phyloP scores from a whole-genome alignment of 768 basidiomycete genomes.

The Pluteus cervinus region DNA sequence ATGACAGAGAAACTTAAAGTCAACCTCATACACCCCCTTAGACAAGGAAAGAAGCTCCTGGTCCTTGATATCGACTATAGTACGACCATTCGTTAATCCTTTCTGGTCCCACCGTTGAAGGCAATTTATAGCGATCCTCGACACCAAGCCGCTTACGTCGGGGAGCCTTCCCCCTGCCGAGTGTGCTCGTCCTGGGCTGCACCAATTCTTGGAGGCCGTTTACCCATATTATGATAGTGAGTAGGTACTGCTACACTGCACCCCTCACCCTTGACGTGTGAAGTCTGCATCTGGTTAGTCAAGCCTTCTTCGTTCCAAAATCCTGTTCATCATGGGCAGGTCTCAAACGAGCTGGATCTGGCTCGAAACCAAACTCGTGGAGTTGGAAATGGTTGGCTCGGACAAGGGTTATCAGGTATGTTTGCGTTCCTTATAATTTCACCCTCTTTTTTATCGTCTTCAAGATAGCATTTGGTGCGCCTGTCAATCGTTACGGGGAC shows the following conservation, averaged over 20 bases:
- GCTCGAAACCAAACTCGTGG: constrained; percentile 83
- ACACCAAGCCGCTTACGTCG: constrained; percentile 80
- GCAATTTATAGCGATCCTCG: constrained; percentile 57
- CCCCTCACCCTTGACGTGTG: too few species aligned
- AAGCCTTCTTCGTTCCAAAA: background rate
- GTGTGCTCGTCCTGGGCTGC: constrained; percentile 78
- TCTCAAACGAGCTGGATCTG: constrained; percentile 86
- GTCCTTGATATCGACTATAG: constrained; percentile 91
- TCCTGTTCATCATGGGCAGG: constrained; percentile 30
- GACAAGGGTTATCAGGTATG: constrained; percentile 63
- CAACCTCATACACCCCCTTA: constrained; percentile 70
- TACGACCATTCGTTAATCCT: constrained; percentile 22
- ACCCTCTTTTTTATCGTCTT: constrained; percentile 1
- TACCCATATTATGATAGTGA: constrained; percentile 79
- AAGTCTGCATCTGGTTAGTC: constrained; percentile 77
- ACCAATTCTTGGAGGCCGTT: constrained; percentile 75
- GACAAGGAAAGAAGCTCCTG: constrained; percentile 72
- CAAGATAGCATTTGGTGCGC: constrained; percentile 61
- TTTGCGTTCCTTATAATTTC: background rate
- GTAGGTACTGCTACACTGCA: constrained; percentile 9
- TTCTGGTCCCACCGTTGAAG: constrained; percentile 4
- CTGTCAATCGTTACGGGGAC: background rate
- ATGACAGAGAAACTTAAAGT: constrained; percentile 56
- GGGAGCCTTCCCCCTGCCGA: constrained; percentile 74
- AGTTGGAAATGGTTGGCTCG: constrained; percentile 78